Evolutionary conservation across 176 grass and related monocot species (phyloP), one percentile per base, ranked within the genome.

Genomic region (Oryza punctata): DNA sequence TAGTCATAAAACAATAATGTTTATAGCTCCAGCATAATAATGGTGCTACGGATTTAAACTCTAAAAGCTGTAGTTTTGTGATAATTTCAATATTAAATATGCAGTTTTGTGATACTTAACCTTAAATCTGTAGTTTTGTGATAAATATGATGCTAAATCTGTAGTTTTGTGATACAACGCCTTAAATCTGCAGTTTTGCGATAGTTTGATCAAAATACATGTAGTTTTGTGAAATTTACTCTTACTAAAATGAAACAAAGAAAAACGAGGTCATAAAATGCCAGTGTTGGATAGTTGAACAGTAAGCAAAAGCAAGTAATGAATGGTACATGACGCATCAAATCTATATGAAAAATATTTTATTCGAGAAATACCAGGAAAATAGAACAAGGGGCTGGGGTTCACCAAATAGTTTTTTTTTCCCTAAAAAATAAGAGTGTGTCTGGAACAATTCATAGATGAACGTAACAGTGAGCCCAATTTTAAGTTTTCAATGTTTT

Each of bases 201-300:
- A n/a, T n/a, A n/a, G n/a, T n/a, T n/a, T n/a, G n/a, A n/a, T n/a
- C n/a, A n/a, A n/a, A n/a, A n/a, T n/a, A n/a, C n/a, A n/a, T n/a
- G n/a, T n/a, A n/a, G n/a, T n/a, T n/a, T n/a, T n/a, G n/a, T n/a
- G n/a, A n/a, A n/a, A n/a, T n/a, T n/a, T n/a, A n/a, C n/a, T n/a
- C n/a, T 38, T 8, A 38, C 37, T 73, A 47, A 16, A 73, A 46
- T 23, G 18, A 47, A 27, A 63, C 50, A 73, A 72, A 83, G 70
- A 74, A 14, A 54, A 78, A 12, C 8, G 11, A 61, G 24, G 12
- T 71, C 68, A 50, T 64, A 68, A 81, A 86, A 52, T 84, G 63
- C 6, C 14, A 77, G 63, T 70, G 26, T 6, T 41, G 11, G n/a
- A 30, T 65, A 46, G 14, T 63, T 82, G 50, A 66, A 61, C 11